Evolutionary conservation across 768 basidiomycete genomes (phyloP), one percentile per base, ranked within the genome.

Genomic region (Hortiboletus campestris): DNA sequence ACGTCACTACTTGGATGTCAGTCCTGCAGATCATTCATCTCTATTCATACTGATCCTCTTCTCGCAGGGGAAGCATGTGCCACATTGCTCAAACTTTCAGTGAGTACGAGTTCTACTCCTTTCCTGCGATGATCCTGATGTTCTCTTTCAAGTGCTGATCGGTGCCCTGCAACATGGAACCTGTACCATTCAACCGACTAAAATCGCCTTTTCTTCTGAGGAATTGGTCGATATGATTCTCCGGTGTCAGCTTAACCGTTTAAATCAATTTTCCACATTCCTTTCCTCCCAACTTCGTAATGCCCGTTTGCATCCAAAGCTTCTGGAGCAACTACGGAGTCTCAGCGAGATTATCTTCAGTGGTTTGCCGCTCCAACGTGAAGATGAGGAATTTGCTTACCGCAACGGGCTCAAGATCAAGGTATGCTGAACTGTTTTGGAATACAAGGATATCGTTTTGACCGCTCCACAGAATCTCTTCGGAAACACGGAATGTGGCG

Each of bases 401-500:
- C 74, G 75, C 51, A 81, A 84, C 55, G 85, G 83, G 20, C 77
- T 92, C 59, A 82, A 77, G 61, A 70, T 91, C 51, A 81, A 75
- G 67, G 87, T 88, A 69, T 64, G 81, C 70, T 39, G 28, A 2
- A 17, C 49, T 34, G n/a, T 65, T 61, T 61, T 49, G 55, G 55
- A 49, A 54, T 61, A 28, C 47, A 14, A 48, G 36, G 22, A 50
- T 36, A 50, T 62, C 38, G 45, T 62, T 56, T 60, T 74, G 58
- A 73, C 20, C 7, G 29, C 35, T 56, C 47, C 56, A 38, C 65
- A 88, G 84, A 91, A 90, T 67, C 75, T 89, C 17, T 91, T 91
- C 66, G 90, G 90, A 17, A 89, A 83, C 69, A 92, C 90, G 2
- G 90, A 92, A 75, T 81, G 86, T 57, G 88, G 88, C 40, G 85